Evolutionary conservation across 1,284 basidiomycete genomes (phyloP).

Genomic region (Erythrobasidium hasegawianum): DNA sequence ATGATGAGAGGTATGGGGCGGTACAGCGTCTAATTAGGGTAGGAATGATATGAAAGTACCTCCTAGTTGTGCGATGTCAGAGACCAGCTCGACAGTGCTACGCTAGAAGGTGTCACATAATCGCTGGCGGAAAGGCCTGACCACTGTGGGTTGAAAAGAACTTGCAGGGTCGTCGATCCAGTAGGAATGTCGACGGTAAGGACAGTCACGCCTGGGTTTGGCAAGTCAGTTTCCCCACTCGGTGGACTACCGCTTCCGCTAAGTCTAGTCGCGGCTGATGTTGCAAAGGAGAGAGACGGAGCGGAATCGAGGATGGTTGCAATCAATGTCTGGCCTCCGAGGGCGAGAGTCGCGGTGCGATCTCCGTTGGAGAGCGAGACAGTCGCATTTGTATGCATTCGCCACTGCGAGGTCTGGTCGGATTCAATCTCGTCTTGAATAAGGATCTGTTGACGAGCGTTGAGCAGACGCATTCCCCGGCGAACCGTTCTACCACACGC

Average conservation of each 20-base stretch:
- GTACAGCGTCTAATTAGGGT: no score
- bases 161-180: slow-evolving; percentile 59
- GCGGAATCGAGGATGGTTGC: slow-evolving; percentile 53
- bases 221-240: slow-evolving; percentile 56
- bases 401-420: slow-evolving; percentile 61
- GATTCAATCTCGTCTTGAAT: slow-evolving; percentile 51
- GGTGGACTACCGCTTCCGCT: slow-evolving; percentile 38
- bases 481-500: slow-evolving; percentile 57
- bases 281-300: slow-evolving; percentile 48
- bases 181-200: slow-evolving; percentile 69
- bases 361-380: slow-evolving; percentile 47
- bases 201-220: slow-evolving; percentile 74
- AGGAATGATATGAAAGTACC: no score
- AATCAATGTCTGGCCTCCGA: slow-evolving; percentile 58
- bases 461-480: slow-evolving; percentile 83
- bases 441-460: slow-evolving; percentile 83
- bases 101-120: slow-evolving; percentile 63
- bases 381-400: slow-evolving; percentile 89
- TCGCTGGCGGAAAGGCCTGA: slow-evolving; percentile 58
- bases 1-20: no score
- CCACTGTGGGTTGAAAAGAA: slow-evolving; percentile 85
- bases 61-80: slow-evolving; percentile 51
- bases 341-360: slow-evolving; percentile 61
- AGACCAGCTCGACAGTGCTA: slow-evolving; percentile 65
- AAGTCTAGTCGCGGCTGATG: slow-evolving; percentile 45